These are phyloP conservation scores for Halenospora varia DNA, from an alignment of 495 filamentous ascomycete species.

Conservation along the genomic window DNA sequence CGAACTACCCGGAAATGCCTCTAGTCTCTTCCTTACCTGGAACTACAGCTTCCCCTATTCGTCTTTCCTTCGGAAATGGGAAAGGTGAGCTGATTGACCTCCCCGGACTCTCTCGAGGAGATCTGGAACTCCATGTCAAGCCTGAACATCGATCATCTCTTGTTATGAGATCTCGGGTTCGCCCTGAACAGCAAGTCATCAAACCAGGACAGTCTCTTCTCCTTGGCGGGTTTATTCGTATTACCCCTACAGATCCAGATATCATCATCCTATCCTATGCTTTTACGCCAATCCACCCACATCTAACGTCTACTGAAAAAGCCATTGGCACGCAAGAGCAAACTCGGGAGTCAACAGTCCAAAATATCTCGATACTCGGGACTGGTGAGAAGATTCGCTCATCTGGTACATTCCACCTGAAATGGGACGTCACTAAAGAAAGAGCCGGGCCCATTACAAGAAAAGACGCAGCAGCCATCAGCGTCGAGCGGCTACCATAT, in stretches of 20 bases:
- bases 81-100: conserved; percentile 93
- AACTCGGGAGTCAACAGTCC: conserved; percentile 46
- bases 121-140: conserved; percentile 63
- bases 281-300: conserved; percentile 70
- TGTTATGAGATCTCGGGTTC: conserved; percentile 68
- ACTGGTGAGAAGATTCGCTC: conserved; percentile 51
- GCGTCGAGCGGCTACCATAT: conserved; percentile 63
- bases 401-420: conserved; percentile 71
- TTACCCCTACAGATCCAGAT: conserved; percentile 67
- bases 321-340: conserved; percentile 63
- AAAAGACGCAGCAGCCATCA: conserved; percentile 46
- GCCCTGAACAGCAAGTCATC: conserved; percentile 63
- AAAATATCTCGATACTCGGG: conserved; percentile 54
- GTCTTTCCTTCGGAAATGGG: conserved; percentile 77
- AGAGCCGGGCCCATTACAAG: conserved; percentile 59
- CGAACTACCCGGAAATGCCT: conserved; percentile 73
- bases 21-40: conserved; percentile 82
- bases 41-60: conserved; percentile 91
- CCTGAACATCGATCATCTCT: conserved; percentile 59
- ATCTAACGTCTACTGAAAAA: conserved; percentile 75
- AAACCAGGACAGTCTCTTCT: conserved; percentile 80
- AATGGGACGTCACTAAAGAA: conserved; percentile 74
- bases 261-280: conserved; percentile 66
- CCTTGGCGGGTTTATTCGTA: conserved; percentile 80
- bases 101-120: conserved; percentile 74